Percentiles rank a stretch among this genome's conserved stretches.
These are phyloP conservation scores for Neurospora sp. DNA, from an alignment of 495 filamentous ascomycete genomes.

Conservation along the genomic window DNA sequence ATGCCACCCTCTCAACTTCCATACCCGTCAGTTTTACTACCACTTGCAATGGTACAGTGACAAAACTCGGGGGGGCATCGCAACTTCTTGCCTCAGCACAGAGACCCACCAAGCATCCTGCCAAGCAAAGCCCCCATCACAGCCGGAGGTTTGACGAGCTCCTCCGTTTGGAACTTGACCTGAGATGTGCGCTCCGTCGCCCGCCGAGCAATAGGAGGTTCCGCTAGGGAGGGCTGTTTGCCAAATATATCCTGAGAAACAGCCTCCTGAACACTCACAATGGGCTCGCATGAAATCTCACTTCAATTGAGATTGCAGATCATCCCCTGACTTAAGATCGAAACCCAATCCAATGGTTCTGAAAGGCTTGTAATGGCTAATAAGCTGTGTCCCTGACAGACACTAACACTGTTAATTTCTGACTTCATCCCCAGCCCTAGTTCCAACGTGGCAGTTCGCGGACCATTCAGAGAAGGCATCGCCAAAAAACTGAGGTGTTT, in stretches of 20 bases:
- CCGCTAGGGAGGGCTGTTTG: background rate
- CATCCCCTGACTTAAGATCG: background rate
- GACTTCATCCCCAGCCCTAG: background rate
- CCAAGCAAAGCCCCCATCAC: background rate
- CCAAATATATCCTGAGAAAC: background rate
- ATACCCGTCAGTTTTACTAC: background rate
- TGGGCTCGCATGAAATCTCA: background rate
- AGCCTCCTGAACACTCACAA: background rate
- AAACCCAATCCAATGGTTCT: background rate
- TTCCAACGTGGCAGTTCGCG: background rate
- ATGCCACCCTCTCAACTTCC: background rate
- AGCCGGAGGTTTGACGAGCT: background rate
- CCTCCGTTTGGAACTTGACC: background rate
- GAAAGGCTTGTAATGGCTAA: background rate
- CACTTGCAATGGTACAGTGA: background rate
- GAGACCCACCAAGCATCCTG: background rate
- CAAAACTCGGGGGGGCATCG: background rate
- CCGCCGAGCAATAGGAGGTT: background rate
- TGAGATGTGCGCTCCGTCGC: background rate
- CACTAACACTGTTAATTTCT: background rate
- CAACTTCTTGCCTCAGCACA: background rate
- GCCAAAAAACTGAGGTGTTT: background rate
- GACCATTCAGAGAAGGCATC: background rate
- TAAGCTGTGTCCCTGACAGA: background rate
- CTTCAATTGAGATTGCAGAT: background rate